Evolutionary conservation across 2,329 filamentous ascomycete genomes (phyloP), one percentile per base, ranked within the genome.

Genomic region (Pestalotiopsis sp.): DNA sequence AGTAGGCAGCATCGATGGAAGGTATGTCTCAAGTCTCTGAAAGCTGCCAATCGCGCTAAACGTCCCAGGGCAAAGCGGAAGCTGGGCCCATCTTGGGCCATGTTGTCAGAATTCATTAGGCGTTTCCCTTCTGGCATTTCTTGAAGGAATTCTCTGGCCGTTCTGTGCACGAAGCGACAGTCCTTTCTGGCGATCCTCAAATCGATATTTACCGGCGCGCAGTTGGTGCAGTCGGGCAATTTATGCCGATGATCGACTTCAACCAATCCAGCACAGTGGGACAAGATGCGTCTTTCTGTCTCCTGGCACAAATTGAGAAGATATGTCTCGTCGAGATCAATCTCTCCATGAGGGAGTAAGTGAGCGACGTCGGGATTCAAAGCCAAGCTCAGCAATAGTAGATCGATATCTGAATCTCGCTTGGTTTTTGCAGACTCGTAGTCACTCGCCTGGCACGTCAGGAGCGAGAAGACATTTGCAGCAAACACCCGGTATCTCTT

Each of bases 271-370:
- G 57, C 57, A 17, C 57, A 59, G 25, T 4, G 17, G 3, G 57
- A 59, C 9, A 59, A 14, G 27, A 59, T 31, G 2, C 0, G 9
- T 13, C 4, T 36, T 36, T 59, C 57, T n/a, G 27, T 12, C 0
- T 9, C 12, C 13, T 59, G 20, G 9, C 27, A 59, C 12, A 25
- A 23, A 0, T 17, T 12, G 4, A 59, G 57, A 12, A 59, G 57
- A 3, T 11, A 7, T 31, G 1, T 25, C 20, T 31, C 20, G 1
- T 12, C 7, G 1, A 27, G 17, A 1, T 11, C 1, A 0, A 5
- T 23, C 7, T 59, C 23, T 11, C 57, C 57, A 5, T 31, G 6
- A 2, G 31, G 0, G 0, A 59, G 0, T 25, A 17, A 11, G 4
- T 4, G 9, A 0, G 57, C 57, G 4, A 3, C 4, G 1, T 31